These are phyloP conservation scores for Erysimum cheiri DNA, from an alignment of 441 rosid species.

Conservation along the genomic window DNA sequence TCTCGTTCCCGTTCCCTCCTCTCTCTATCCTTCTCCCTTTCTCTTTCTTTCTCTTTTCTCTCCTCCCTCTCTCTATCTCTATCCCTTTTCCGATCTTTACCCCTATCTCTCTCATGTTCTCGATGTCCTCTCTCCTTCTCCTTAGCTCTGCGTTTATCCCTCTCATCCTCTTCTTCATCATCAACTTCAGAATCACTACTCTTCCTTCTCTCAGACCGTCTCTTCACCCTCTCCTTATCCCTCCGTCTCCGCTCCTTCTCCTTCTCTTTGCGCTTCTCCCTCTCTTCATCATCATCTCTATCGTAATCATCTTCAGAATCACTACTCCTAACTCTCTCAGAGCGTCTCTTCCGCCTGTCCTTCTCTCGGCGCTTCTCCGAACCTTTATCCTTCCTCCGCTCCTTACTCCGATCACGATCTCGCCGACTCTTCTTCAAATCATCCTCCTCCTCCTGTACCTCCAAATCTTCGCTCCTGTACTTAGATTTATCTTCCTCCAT, in stretches of 20 bases:
- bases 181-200: constrained; percentile 42
- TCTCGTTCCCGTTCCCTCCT: constrained; percentile 46
- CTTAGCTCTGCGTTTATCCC: constrained; percentile 48
- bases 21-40: constrained; percentile 42
- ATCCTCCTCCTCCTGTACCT: constrained; percentile 39
- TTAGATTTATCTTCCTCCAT: constrained; percentile 56
- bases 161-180: constrained; percentile 40
- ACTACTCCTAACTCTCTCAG: constrained; percentile 50
- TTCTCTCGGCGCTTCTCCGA: constrained; percentile 60
- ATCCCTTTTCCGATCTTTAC: constrained; percentile 41
- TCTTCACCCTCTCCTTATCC: constrained; percentile 54
- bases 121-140: constrained; percentile 49
- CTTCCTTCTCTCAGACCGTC: constrained; percentile 53
- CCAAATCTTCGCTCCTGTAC: constrained; percentile 45
- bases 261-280: constrained; percentile 46
- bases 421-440: constrained; percentile 52
- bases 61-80: constrained; percentile 43
- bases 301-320: constrained; percentile 39
- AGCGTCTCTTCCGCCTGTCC: constrained; percentile 55
- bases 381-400: constrained; percentile 45
- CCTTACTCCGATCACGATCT: constrained; percentile 50
- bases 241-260: constrained; percentile 47
- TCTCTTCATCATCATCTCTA: constrained; percentile 51
- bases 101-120: constrained; percentile 47
- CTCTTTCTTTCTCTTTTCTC: constrained; percentile 48